phyloP scores from a whole-genome alignment of 495 filamentous ascomycete species.

The Penicilliopsis zonata region DNA sequence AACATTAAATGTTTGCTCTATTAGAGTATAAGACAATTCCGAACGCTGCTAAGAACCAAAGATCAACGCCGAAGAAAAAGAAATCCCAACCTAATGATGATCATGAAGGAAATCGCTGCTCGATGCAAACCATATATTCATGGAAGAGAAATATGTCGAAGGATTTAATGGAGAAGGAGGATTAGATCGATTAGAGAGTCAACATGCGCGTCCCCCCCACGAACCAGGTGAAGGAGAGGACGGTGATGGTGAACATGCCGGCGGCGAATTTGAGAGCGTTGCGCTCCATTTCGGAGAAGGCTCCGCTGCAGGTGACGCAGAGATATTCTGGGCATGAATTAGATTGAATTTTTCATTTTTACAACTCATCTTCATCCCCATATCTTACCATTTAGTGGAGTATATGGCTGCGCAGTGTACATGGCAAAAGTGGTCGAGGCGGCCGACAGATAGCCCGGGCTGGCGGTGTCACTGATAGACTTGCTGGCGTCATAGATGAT shows the following conservation, averaged over 20 bases:
- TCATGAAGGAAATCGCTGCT: slow-evolving; percentile 1
- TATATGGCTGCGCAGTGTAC: slow-evolving; percentile 60
- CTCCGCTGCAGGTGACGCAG: slow-evolving; percentile 64
- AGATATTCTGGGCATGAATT: slow-evolving; percentile 28
- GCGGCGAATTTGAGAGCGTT: slow-evolving; percentile 60
- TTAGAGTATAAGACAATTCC: too few species aligned
- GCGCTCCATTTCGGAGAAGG: slow-evolving; percentile 48
- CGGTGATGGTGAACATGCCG: slow-evolving; percentile 62
- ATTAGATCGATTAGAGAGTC: slow-evolving; percentile 18
- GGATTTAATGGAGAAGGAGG: slow-evolving; percentile 6
- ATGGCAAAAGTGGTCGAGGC: slow-evolving; percentile 62
- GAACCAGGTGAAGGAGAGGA: slow-evolving; percentile 85
- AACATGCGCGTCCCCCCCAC: slow-evolving; percentile 55
- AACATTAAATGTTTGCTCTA: too few species aligned
- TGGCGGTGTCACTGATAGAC: slow-evolving; percentile 45
- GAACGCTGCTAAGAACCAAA: too few species aligned
- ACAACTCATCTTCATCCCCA: neutral
- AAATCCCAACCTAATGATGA: too few species aligned
- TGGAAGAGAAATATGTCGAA: slow-evolving; percentile 8
- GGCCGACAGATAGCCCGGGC: slow-evolving; percentile 60
- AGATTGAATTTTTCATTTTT: slow-evolving; percentile 1
- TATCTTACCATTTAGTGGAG: slow-evolving; percentile 45
- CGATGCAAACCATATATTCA: slow-evolving; percentile 3
- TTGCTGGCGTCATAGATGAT: slow-evolving; percentile 65
- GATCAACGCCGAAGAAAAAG: too few species aligned